phyloP scores from a whole-genome alignment of 768 basidiomycete genomes.

The Epithele typhae region DNA sequence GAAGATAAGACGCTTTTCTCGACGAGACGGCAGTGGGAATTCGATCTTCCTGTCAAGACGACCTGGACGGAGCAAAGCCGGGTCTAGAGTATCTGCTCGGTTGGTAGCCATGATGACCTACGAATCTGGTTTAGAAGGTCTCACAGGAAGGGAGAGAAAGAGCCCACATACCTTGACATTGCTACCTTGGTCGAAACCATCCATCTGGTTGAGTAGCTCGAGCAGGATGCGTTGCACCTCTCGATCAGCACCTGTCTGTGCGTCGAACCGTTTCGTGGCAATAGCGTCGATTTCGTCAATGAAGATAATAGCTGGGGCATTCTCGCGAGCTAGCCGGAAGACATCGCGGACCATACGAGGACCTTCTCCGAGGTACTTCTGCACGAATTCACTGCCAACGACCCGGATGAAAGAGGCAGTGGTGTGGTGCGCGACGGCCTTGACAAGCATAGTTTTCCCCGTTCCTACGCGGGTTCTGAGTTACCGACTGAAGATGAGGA shows the following conservation, averaged over 20 bases:
- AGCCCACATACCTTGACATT: constrained; percentile 98
- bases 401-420: constrained; percentile 98
- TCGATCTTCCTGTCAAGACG: constrained; percentile 98
- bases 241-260: constrained; percentile 97
- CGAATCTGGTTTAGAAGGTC: too few species aligned
- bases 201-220: constrained; percentile 98
- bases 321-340: constrained; percentile 95
- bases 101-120: constrained; percentile 99
- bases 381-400: constrained; percentile 97
- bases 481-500: too few species aligned
- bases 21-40: constrained; percentile 89
- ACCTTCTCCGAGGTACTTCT: constrained; percentile 98
- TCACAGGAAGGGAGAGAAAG: too few species aligned
- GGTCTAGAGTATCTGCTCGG: constrained; percentile 96
- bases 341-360: constrained; percentile 99
- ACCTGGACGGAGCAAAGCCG: constrained; percentile 94
- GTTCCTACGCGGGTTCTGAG: constrained; percentile 58
- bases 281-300: constrained; percentile 99
- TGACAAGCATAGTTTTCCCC: constrained; percentile 98
- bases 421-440: constrained; percentile 98
- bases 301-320: constrained; percentile 97
- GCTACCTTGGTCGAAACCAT: constrained; percentile 97
- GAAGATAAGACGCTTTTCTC: constrained; percentile 96
- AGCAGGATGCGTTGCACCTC: constrained; percentile 98
- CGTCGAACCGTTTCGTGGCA: constrained; percentile 99